Evolutionary conservation across 176 grass and related monocot species (phyloP), one percentile per base, ranked within the genome.

Genomic region (Thinopyrum elongatum): DNA sequence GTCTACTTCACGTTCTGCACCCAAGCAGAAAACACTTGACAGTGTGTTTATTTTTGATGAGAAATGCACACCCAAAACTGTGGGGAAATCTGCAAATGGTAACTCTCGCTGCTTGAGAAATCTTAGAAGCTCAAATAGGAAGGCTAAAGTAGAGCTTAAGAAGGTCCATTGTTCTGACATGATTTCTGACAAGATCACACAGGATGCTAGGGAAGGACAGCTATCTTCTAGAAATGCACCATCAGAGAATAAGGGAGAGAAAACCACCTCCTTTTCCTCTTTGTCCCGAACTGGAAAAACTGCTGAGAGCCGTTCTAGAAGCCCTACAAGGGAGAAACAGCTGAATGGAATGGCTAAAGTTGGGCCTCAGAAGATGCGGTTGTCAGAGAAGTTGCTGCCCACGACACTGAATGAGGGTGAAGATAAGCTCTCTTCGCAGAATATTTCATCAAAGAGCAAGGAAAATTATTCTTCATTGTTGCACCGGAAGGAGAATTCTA

Each of bases 11-110:
- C 46, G 73, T 47, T 88, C 90, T 63, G 80, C 86, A 77, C 78
- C 86, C 22, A 98, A 94, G 70, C 63, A 84, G 82, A 89, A 89
- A 86, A 61, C 38, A 9, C 31, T 76, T 21, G 89, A 79, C 13
- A 89, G 76, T 78, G 91, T 85, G 30, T 85, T 95, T 92, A 19
- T 74, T 62, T 93, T 95, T 65, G 70, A 91, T 82, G 88, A 55
- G 31, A 90, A 92, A 82, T 28, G 65, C 66, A 87, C 87, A 71
- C 67, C 80, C 69, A 74, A 70, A 85, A 88, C 55, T 25, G 80
- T 76, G 41, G 88, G 46, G 70, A 85, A 77, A 71, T 34, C 84
- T 84, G 74, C 80, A 84, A 86, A 46, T 86, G 74, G 67, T 83
- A 80, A 80, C 28, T 87, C 92, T 86, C 60, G 38, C 29, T 76